phyloP scores from a whole-genome alignment of 345 rosid species.

The Bruguiera sexangula region DNA sequence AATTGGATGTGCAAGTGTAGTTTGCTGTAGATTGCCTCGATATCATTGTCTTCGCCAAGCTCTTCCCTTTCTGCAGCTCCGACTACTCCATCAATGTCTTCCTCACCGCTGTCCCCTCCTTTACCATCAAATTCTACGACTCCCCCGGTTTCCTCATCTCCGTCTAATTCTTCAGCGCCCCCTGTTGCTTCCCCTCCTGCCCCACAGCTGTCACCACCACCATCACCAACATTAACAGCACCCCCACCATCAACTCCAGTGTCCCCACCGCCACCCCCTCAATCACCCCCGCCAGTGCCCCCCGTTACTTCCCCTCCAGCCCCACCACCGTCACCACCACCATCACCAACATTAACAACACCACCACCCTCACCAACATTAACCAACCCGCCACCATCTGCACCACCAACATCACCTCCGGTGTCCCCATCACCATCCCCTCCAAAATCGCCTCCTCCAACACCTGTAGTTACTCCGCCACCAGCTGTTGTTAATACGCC shows the following conservation, averaged over 20 bases:
- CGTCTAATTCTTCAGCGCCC: too few species aligned
- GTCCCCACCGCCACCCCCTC: constrained; percentile 38
- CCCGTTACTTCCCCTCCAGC: constrained; percentile 34
- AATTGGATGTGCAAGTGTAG: constrained; percentile 20
- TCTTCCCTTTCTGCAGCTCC: constrained; percentile 28
- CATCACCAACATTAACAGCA: constrained; percentile 9
- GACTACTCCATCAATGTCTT: too few species aligned
- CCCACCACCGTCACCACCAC: constrained; percentile 14
- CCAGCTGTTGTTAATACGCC: constrained; percentile 16
- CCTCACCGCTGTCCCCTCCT: not conserved
- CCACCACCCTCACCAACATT: too few species aligned
- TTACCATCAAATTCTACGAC: constrained; percentile 4
- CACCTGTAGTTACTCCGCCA: constrained; percentile 22
- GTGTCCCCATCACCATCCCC: constrained; percentile 45
- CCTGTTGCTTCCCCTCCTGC: too few species aligned
- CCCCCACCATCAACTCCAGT: constrained; percentile 37
- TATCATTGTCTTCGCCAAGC: constrained; percentile 41
- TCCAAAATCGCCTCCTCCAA: constrained; percentile 38
- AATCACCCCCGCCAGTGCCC: constrained; percentile 45
- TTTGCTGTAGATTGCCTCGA: constrained; percentile 43
- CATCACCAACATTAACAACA: not conserved
- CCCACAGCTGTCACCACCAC: constrained; percentile 17
- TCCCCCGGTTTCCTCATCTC: too few species aligned
- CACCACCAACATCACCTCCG: constrained; percentile 39
- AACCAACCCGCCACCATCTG: constrained; percentile 36